Percentiles rank a stretch among this genome's conserved stretches.
These are phyloP conservation scores for Corrigiola litoralis DNA, from an alignment of 179 eudicot genomes.

Conservation along the genomic window DNA sequence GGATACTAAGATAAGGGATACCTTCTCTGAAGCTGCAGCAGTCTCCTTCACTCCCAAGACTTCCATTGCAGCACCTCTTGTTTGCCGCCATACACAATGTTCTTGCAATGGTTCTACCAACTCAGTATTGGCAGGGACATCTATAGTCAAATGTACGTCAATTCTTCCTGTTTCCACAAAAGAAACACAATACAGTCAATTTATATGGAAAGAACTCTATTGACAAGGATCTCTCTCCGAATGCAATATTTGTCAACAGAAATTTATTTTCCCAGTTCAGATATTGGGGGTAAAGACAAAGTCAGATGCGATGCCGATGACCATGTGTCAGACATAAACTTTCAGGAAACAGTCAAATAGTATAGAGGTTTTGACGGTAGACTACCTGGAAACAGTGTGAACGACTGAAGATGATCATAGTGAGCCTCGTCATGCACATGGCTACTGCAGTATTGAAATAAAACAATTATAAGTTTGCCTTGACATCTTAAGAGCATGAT, in stretches of 20 bases:
- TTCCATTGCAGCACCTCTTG: slow-evolving; percentile 81
- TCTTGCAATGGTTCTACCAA: slow-evolving; percentile 79
- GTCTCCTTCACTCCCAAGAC: slow-evolving; percentile 42
- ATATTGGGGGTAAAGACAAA: background rate
- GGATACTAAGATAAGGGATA: slow-evolving; percentile 3
- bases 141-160: slow-evolving; percentile 58
- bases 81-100: slow-evolving; percentile 83
- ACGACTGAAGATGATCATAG: slow-evolving; percentile 56
- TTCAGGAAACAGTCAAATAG: background rate
- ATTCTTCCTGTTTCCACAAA: slow-evolving; percentile 85
- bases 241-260: background rate
- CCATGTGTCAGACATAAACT: background rate
- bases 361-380: background rate
- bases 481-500: background rate
- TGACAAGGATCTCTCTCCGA: too few species aligned
- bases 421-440: slow-evolving; percentile 26
- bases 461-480: background rate
- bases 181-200: too few species aligned
- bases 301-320: background rate
- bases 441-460: slow-evolving; percentile 37
- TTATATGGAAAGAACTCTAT: too few species aligned
- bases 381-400: slow-evolving; percentile 73
- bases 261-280: background rate
- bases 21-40: slow-evolving; percentile 55
- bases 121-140: slow-evolving; percentile 55